These are phyloP conservation scores for Paraurostyla sp. DNA, from an alignment of 73 alveolate genomes.

Conservation along the genomic window DNA sequence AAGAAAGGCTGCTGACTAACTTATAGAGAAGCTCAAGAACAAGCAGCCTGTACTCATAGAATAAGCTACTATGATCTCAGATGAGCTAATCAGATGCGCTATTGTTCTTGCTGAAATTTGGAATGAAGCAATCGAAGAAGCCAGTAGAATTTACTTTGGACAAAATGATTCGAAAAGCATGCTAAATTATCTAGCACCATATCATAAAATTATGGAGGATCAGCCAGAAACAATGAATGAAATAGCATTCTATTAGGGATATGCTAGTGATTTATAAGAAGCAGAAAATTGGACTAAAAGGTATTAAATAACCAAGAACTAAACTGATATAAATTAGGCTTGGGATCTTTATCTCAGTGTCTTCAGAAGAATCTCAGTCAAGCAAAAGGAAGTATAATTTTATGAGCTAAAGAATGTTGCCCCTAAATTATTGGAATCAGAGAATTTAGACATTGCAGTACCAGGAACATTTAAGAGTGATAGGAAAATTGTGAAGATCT, in stretches of 20 bases:
- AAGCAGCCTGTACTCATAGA: conserved; percentile 88
- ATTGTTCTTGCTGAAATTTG: conserved; percentile 94
- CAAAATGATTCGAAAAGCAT: conserved; percentile 87
- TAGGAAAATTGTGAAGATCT: conserved; percentile 81
- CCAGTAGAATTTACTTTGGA: conserved; percentile 90
- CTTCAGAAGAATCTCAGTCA: conserved; percentile 80
- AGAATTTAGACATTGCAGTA: conserved; percentile 84
- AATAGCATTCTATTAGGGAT: conserved; percentile 94
- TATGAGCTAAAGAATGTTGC: conserved; percentile 81
- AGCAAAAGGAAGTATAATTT: conserved; percentile 79
- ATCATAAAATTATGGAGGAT: conserved; percentile 88
- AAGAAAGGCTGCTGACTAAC: conserved; percentile 90
- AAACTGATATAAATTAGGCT: conserved; percentile 87
- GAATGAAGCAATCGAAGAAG: conserved; percentile 97
- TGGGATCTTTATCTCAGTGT: conserved; percentile 92
- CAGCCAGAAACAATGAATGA: conserved; percentile 96
- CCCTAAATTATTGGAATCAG: conserved; percentile 81
- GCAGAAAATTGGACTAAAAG: conserved; percentile 92
- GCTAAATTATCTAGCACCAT: conserved; percentile 84
- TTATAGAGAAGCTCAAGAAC: conserved; percentile 86
- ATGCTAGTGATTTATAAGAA: conserved; percentile 89
- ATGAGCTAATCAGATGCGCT: conserved; percentile 96
- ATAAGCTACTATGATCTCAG: conserved; percentile 89
- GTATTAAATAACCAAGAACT: conserved; percentile 73
- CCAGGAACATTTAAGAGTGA: conserved; percentile 94